These are phyloP conservation scores for Saccharomycopsis sp. DNA, from an alignment of 805 yeast species.

Conservation along the genomic window DNA sequence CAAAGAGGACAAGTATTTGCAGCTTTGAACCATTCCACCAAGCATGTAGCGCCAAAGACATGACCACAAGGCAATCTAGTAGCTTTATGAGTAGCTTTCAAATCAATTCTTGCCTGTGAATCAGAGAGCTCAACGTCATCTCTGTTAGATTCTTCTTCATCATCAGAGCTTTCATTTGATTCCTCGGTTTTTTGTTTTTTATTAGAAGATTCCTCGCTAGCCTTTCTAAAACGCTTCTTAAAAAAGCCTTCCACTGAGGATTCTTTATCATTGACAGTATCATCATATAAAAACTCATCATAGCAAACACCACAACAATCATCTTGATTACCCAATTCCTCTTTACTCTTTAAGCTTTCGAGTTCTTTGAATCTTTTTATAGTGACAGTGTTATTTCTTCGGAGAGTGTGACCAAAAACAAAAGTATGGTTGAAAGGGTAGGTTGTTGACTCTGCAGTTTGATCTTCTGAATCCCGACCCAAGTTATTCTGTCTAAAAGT, in stretches of 20 bases:
- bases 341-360: not conserved
- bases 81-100: conserved; percentile 41
- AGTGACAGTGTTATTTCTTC: not conserved
- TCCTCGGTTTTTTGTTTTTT: not conserved
- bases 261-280: not conserved
- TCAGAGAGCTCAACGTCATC: not conserved
- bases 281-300: conserved; percentile 9
- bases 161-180: not conserved
- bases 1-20: conserved; percentile 81
- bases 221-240: not conserved
- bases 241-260: not conserved
- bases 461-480: too few species aligned
- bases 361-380: conserved; percentile 9
- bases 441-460: too few species aligned
- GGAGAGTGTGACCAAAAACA: not conserved
- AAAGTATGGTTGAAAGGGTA: too few species aligned
- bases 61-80: conserved; percentile 77
- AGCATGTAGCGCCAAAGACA: conserved; percentile 71
- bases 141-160: not conserved
- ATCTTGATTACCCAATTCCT: not conserved
- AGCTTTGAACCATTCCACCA: conserved; percentile 68
- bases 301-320: conserved; percentile 14
- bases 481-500: too few species aligned
- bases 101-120: not conserved
- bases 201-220: not conserved